These are phyloP conservation scores for Colletotrichum tropicale DNA, from an alignment of 2,329 filamentous ascomycete genomes.

Conservation along the genomic window DNA sequence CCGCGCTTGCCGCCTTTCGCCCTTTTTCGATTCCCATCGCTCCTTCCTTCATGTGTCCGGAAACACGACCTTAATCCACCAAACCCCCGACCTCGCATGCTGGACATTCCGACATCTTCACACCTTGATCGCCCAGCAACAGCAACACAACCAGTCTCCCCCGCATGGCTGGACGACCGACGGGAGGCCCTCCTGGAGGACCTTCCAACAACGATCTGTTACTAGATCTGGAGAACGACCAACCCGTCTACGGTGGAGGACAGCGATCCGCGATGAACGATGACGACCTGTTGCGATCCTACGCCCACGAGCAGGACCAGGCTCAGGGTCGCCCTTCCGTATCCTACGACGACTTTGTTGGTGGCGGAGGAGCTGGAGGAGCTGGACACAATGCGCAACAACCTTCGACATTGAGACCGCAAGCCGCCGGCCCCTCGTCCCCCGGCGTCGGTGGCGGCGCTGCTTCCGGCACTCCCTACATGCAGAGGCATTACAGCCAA, in stretches of 20 bases:
- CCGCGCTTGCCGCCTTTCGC: not conserved
- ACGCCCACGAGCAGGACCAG: slow-evolving; percentile 70
- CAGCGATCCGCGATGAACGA: slow-evolving; percentile 81
- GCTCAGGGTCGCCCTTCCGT: slow-evolving; percentile 78
- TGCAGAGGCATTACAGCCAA: slow-evolving; percentile 65
- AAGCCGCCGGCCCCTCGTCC: slow-evolving; percentile 28
- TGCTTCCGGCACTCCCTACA: slow-evolving; percentile 45
- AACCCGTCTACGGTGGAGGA: slow-evolving; percentile 75
- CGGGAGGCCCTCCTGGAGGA: slow-evolving; percentile 52
- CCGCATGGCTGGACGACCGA: slow-evolving; percentile 66
- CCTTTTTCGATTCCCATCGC: slow-evolving; percentile 5
- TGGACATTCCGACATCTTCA: slow-evolving; percentile 30
- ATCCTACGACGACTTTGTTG: slow-evolving; percentile 95
- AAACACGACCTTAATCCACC: slow-evolving; percentile 7
- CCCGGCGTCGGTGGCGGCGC: slow-evolving; percentile 21
- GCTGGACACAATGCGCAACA: slow-evolving; percentile 40
- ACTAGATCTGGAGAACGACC: slow-evolving; percentile 75
- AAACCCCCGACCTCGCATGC: slow-evolving; percentile 29
- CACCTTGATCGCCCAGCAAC: slow-evolving; percentile 23
- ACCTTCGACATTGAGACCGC: slow-evolving; percentile 43
- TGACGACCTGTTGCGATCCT: slow-evolving; percentile 78
- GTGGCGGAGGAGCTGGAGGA: slow-evolving; percentile 43
- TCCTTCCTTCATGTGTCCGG: slow-evolving; percentile 5
- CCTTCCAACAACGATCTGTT: slow-evolving; percentile 65
- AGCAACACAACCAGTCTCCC: slow-evolving; percentile 38